These are phyloP conservation scores for Blepharisma stoltei DNA, from an alignment of 73 alveolate species.

Conservation along the genomic window DNA sequence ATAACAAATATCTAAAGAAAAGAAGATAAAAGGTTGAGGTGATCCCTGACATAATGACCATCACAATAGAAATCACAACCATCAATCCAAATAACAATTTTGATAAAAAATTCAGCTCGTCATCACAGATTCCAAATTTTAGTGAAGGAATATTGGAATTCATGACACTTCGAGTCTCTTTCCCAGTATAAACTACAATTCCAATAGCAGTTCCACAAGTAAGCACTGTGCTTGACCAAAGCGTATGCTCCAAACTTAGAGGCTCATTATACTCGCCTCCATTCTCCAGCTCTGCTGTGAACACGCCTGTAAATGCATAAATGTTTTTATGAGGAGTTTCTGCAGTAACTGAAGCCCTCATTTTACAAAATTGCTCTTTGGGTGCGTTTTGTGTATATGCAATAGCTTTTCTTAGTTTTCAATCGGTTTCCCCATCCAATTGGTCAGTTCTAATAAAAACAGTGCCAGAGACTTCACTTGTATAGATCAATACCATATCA, in stretches of 20 bases:
- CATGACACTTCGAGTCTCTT: slow-evolving; percentile 80
- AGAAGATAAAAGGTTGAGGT: slow-evolving; percentile 60
- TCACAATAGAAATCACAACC: slow-evolving; percentile 65
- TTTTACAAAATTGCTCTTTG: slow-evolving; percentile 43
- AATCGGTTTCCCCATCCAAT: slow-evolving; percentile 98
- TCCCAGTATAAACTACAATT: slow-evolving; percentile 81
- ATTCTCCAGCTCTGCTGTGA: slow-evolving; percentile 35
- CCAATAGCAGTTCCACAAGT: slow-evolving; percentile 82
- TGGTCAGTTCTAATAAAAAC: slow-evolving; percentile 91
- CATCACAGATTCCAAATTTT: slow-evolving; percentile 79
- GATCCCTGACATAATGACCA: slow-evolving; percentile 69
- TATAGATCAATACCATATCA: slow-evolving; percentile 75
- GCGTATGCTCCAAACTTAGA: slow-evolving; percentile 84
- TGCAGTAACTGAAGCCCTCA: slow-evolving; percentile 18
- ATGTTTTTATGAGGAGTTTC: not conserved
- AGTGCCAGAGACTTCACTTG: slow-evolving; percentile 62
- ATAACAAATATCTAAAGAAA: slow-evolving; percentile 75
- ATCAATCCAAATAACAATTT: slow-evolving; percentile 70
- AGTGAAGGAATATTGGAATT: slow-evolving; percentile 76
- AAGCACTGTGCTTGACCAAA: slow-evolving; percentile 92
- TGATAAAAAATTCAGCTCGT: slow-evolving; percentile 71
- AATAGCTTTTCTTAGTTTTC: slow-evolving; percentile 94
- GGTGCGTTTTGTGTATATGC: slow-evolving; percentile 45
- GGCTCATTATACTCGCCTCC: slow-evolving; percentile 76
- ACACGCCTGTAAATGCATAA: not conserved